These are phyloP conservation scores for Solanum appendiculatum DNA, from an alignment of 257 asterid genomes.

Conservation along the genomic window DNA sequence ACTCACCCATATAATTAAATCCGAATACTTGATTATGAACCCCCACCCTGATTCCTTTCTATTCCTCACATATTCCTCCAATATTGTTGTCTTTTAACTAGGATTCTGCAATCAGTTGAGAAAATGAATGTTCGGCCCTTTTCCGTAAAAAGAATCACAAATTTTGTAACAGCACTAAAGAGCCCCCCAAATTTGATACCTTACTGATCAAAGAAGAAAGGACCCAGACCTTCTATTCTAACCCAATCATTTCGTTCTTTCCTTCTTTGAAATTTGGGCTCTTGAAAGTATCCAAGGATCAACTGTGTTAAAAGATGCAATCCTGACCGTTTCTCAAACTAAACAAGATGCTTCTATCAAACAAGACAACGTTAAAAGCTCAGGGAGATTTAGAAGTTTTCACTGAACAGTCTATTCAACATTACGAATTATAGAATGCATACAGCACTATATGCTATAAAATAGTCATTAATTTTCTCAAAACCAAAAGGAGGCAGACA, in stretches of 20 bases:
- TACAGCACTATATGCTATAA: neutral
- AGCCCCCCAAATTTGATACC: neutral
- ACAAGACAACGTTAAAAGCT: neutral
- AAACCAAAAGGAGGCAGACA: neutral
- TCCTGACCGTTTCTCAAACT: neutral
- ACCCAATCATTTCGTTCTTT: neutral
- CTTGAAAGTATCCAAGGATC: neutral
- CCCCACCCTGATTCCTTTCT: neutral
- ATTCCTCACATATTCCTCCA: neutral
- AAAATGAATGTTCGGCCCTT: neutral
- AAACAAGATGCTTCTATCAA: neutral
- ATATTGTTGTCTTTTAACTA: neutral
- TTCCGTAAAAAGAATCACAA: neutral
- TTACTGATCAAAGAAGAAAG: neutral
- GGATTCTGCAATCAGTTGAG: neutral
- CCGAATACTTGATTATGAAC: neutral
- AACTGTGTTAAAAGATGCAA: neutral
- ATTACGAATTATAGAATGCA: neutral
- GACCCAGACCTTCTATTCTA: neutral
- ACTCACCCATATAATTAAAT: neutral
- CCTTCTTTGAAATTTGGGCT: neutral
- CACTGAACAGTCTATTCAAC: neutral
- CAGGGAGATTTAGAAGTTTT: neutral
- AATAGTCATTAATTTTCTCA: neutral
- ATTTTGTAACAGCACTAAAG: neutral